phyloP scores from a whole-genome alignment of 371 early-diverging fungal genomes.

The Apophysomyces ossiformis region DNA sequence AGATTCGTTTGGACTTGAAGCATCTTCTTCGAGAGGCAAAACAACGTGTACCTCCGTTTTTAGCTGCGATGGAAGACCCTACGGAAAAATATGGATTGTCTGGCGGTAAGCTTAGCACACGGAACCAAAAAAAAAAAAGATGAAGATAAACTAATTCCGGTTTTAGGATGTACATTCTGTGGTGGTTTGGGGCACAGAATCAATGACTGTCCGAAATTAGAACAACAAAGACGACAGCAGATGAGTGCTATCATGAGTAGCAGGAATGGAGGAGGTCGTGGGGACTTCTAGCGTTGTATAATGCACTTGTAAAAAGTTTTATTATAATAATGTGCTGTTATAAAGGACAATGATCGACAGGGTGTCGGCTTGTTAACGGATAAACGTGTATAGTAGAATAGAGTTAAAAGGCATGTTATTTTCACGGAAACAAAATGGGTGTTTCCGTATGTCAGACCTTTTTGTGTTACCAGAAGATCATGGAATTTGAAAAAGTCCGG shows the following conservation, averaged over 20 bases:
- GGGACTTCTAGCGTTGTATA: constrained; percentile 33
- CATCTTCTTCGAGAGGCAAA: constrained; percentile 92
- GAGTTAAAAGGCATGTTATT: too few species aligned
- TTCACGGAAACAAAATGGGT: too few species aligned
- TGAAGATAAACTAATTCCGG: constrained; percentile 6
- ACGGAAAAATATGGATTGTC: constrained; percentile 75
- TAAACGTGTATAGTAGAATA: too few species aligned
- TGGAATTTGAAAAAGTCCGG: too few species aligned
- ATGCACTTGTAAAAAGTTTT: background rate
- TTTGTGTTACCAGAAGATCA: too few species aligned
- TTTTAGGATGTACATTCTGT: constrained; percentile 89
- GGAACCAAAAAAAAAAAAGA: background rate
- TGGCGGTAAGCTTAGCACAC: constrained; percentile 50
- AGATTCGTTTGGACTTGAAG: constrained; percentile 91
- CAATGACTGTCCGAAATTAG: constrained; percentile 88
- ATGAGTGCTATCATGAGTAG: constrained; percentile 55
- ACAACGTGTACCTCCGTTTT: constrained; percentile 89
- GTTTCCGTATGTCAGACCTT: too few species aligned
- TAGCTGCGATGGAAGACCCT: constrained; percentile 88
- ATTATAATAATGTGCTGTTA: too few species aligned
- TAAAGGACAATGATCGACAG: too few species aligned
- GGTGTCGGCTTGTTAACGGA: too few species aligned
- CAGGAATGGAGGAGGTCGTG: constrained; percentile 42
- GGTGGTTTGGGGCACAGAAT: constrained; percentile 96
- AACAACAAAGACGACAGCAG: constrained; percentile 67